Evolutionary conservation across 176 grass and related monocot species (phyloP), one percentile per base, ranked within the genome.

Genomic region (Bolboschoenus planiculmis): DNA sequence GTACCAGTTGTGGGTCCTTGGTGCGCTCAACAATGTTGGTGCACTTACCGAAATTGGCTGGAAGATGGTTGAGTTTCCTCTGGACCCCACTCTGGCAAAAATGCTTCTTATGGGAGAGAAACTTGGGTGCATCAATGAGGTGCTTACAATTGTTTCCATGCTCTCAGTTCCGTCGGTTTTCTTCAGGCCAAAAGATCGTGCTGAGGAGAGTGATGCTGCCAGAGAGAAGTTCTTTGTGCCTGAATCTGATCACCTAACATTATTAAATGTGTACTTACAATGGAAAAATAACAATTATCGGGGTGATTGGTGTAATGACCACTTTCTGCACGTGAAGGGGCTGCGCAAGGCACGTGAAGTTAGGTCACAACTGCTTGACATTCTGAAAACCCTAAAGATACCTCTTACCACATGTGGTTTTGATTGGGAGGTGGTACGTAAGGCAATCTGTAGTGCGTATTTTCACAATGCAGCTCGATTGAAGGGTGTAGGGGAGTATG

Each of bases 41-140:
- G 81, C 78, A 55, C 92, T 98, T 35, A 98, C 95, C 54, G 92
- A 84, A 67, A 95, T 99, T 46, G 92, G 96, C 36, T 99, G 96
- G 96, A 99, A 99, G 79, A 99, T 99, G 96, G 96, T 99, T 63
- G 96, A 99, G 77, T 99, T 99, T 78, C 96, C 96, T 6, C 75
- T 99, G 77, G 96, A 99, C 81, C 96, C 96, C 2, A 92, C 96
- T 54, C 71, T 99, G 70, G 96, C 96, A 30, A 99, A 99, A 83
- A 99, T 99, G 92, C 83, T 99, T 82, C 89, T 99, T 42, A 99
- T 99, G 96, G 96, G 96, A 20, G 92, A 95, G 83, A 81, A 88
- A 60, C 87, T 98, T 23, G 89, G 71, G 14, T 98, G 92, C 83
- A 64, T 98, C 77, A 90, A 98, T 79, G 96, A 98, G 87, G 96